A percentile compares a stretch with the other conserved stretches of the same genome.
Conservation (phyloP, 2,329 filamentous ascomycete species). For the Paraphaeosphaeria sporulosa region DNA sequence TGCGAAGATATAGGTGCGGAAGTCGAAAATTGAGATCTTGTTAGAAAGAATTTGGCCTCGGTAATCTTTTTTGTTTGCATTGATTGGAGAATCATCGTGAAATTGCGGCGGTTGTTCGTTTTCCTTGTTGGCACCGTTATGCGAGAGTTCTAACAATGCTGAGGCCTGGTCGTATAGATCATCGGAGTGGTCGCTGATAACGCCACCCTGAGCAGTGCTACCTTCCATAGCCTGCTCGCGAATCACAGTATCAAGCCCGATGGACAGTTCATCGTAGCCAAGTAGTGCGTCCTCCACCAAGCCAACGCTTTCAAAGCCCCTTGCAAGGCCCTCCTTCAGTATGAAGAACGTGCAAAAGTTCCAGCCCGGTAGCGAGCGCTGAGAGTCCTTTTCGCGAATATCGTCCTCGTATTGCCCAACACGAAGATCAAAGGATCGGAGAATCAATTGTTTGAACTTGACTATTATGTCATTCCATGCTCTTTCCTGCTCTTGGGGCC, state of each 20-base stretch:
- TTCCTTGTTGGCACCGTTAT: slow-evolving; percentile 24
- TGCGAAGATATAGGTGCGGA: slow-evolving; percentile 91
- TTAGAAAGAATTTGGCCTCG: slow-evolving; percentile 91
- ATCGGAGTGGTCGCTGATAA: slow-evolving; percentile 75
- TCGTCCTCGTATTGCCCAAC: slow-evolving; percentile 97
- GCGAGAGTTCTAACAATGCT: slow-evolving; percentile 29
- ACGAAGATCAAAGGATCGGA: slow-evolving; percentile 87
- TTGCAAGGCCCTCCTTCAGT: slow-evolving; percentile 90
- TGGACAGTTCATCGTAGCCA: slow-evolving; percentile 91
- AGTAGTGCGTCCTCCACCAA: slow-evolving; percentile 94
- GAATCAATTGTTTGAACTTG: slow-evolving; percentile 86
- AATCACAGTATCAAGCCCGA: slow-evolving; percentile 84
- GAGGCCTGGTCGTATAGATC: slow-evolving; percentile 67
- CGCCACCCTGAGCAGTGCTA: slow-evolving; percentile 72
- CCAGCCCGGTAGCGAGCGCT: slow-evolving; percentile 89
- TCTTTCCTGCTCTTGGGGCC: slow-evolving; percentile 77
- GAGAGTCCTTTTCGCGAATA: slow-evolving; percentile 90
- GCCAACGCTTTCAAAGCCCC: slow-evolving; percentile 95
- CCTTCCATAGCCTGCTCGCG: slow-evolving; percentile 72
- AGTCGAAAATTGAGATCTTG: slow-evolving; percentile 95
- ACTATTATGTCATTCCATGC: slow-evolving; percentile 85
- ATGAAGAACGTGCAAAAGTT: slow-evolving; percentile 99
- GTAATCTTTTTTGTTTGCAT: slow-evolving; percentile 73
- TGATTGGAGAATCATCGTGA: slow-evolving; percentile 47
- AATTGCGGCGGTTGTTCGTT: slow-evolving; percentile 26